Evolutionary conservation across 2,329 filamentous ascomycete genomes (phyloP).

Genomic region (Thermoascus crustaceus): DNA sequence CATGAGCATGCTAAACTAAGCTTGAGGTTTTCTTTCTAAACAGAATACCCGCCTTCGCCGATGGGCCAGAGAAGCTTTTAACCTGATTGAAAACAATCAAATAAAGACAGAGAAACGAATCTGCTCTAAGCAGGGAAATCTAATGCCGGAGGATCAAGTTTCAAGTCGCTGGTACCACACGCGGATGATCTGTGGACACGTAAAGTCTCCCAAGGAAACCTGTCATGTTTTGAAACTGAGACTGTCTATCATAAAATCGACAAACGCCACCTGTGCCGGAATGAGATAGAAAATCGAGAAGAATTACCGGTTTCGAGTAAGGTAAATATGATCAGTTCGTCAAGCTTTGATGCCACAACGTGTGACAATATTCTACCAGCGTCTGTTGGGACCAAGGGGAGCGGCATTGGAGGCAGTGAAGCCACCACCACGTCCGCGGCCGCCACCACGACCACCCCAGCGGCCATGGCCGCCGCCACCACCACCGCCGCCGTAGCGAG

Average conservation of each 20-base stretch:
- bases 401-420: conserved; percentile 53
- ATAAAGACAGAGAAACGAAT: not conserved
- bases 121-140: conserved; percentile 3
- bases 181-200: conserved; percentile 3
- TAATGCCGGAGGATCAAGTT: not conserved
- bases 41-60: too few relatives aligned
- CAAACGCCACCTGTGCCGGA: conserved; percentile 30
- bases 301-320: conserved; percentile 22
- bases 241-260: conserved; percentile 31
- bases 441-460: conserved; percentile 50
- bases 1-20: not conserved
- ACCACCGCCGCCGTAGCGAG: conserved; percentile 78
- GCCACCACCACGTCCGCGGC: conserved; percentile 41
- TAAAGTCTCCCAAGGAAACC: conserved; percentile 10
- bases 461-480: conserved; percentile 64
- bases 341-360: not conserved
- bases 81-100: too few relatives aligned
- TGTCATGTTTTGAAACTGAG: conserved; percentile 13
- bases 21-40: not conserved
- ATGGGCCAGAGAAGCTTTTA: too few relatives aligned
- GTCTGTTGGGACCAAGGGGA: conserved; percentile 48
- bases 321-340: conserved; percentile 2
- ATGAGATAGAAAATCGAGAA: conserved; percentile 15
- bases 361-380: conserved; percentile 42
- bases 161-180: not conserved